Evolutionary conservation across 1,284 basidiomycete genomes (phyloP).

Genomic region (Ceratobasidium sp.): DNA sequence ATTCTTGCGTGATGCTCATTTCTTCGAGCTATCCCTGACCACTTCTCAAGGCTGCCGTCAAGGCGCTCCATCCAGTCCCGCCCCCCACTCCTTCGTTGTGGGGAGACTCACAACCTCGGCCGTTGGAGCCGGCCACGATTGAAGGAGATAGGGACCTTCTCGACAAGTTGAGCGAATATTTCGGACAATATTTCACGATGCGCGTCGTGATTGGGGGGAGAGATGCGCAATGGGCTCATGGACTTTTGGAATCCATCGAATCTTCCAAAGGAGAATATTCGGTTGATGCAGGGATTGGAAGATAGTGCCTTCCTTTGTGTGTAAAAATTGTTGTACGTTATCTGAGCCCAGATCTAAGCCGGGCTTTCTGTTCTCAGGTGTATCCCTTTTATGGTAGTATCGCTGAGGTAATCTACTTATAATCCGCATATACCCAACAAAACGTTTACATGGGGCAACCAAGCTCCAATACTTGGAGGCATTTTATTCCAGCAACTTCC

Average conservation of each 20-base stretch:
- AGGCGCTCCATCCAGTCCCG: conserved; percentile 68
- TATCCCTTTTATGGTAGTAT: not conserved
- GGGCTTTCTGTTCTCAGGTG: not conserved
- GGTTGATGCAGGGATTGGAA: conserved; percentile 14
- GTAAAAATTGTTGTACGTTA: not conserved
- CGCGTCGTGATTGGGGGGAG: conserved; percentile 59
- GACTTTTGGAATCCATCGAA: conserved; percentile 36
- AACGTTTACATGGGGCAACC: no score
- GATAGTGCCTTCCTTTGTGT: not conserved
- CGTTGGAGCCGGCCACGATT: conserved; percentile 64
- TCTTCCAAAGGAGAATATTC: conserved; percentile 31
- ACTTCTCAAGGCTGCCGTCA: conserved; percentile 67
- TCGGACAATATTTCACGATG: conserved; percentile 74
- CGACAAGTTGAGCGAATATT: conserved; percentile 63
- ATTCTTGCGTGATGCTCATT: conserved; percentile 1
- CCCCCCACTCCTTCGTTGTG: conserved; percentile 52
- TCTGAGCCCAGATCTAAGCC: not conserved
- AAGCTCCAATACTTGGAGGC: not conserved
- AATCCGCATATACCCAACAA: no score
- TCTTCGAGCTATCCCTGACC: conserved; percentile 7
- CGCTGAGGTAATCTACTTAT: not conserved
- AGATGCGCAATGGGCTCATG: conserved; percentile 70
- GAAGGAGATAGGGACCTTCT: conserved; percentile 65
- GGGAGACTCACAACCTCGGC: conserved; percentile 61
- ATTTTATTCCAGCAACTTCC: not conserved